A percentile compares a stretch with the other conserved stretches of the same genome.
Evolutionary conservation across 768 basidiomycete species (phyloP).

Genomic region (Nevesoporus exiguus): DNA sequence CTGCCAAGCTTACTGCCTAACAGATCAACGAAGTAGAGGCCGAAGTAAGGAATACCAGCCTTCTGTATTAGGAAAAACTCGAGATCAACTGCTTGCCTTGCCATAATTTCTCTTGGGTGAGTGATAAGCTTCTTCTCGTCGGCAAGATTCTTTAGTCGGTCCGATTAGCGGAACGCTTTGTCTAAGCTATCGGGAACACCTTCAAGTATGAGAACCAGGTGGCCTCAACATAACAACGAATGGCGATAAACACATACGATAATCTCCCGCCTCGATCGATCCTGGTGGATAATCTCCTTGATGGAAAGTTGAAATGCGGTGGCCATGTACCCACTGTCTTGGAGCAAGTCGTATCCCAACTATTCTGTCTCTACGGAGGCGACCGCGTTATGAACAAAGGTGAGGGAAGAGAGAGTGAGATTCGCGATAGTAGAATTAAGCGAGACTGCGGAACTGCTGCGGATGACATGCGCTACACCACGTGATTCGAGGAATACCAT

Average conservation of each 20-base stretch:
- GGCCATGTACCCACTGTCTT: constrained; percentile 23
- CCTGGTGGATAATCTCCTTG: not conserved
- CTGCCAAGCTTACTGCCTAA: too few relatives aligned
- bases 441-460: too few relatives aligned
- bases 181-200: constrained; percentile 34
- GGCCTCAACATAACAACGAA: not conserved
- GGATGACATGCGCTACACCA: not conserved
- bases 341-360: constrained; percentile 11
- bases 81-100: not conserved
- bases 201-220: not conserved
- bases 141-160: constrained; percentile 26
- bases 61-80: too few relatives aligned
- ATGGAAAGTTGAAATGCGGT: not conserved
- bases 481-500: too few relatives aligned
- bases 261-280: constrained; percentile 1
- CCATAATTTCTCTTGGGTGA: constrained; percentile 31
- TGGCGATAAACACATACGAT: not conserved
- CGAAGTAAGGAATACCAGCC: too few relatives aligned
- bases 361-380: not conserved
- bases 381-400: not conserved
- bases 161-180: too few relatives aligned
- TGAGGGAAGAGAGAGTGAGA: not conserved
- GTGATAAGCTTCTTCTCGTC: constrained; percentile 25
- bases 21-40: too few relatives aligned
- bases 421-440: too few relatives aligned